Evolutionary conservation across 805 yeast genomes (phyloP).

Genomic region (Zygoascus bituminiphila): DNA sequence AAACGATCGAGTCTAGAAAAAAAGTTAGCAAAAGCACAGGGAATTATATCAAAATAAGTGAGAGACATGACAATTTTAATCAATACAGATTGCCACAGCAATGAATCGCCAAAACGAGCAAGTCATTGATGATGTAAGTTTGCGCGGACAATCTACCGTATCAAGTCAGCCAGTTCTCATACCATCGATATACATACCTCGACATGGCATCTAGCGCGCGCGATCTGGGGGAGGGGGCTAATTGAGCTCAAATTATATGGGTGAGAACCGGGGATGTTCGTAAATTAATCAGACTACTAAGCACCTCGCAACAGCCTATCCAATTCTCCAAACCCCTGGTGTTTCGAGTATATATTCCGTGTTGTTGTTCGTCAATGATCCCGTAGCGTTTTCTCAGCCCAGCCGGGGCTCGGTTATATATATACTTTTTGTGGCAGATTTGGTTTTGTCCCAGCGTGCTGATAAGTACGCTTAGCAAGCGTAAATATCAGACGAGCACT

Average conservation of each 20-base stretch:
- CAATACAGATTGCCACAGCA: too few relatives aligned
- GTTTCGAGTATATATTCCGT: too few relatives aligned
- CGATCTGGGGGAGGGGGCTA: not conserved
- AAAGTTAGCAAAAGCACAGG: not conserved
- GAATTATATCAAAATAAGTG: too few relatives aligned
- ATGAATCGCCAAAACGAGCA: too few relatives aligned
- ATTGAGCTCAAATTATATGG: not conserved
- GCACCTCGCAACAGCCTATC: too few relatives aligned
- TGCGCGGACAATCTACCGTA: too few relatives aligned
- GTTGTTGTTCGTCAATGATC: not conserved
- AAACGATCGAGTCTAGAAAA: conserved; percentile 44
- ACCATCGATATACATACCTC: conserved; percentile 1
- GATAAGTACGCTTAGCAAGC: not conserved
- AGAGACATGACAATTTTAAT: too few relatives aligned
- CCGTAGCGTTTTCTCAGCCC: not conserved
- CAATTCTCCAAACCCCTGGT: not conserved
- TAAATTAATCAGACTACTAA: too few relatives aligned
- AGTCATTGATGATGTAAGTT: too few relatives aligned
- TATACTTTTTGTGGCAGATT: not conserved
- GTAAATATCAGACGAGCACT: not conserved
- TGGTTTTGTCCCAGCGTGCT: not conserved
- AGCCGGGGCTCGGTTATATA: not conserved
- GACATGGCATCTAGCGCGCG: conserved; percentile 1
- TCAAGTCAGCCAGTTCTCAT: too few relatives aligned
- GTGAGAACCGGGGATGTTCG: too few relatives aligned